phyloP scores from a whole-genome alignment of 164 flowering plant genomes.

The Vitis amurensis region DNA sequence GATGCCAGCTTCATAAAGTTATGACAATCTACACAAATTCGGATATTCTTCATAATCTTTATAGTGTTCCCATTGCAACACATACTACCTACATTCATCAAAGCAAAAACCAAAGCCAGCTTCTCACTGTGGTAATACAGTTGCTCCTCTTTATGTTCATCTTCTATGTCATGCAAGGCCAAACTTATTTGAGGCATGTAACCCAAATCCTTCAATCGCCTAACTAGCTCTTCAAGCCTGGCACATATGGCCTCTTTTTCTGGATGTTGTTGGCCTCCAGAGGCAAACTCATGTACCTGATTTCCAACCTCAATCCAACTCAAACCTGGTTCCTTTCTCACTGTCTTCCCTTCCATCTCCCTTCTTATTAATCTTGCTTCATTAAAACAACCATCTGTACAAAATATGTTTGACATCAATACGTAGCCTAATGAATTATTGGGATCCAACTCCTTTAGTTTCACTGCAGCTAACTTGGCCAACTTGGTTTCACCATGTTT shows the following conservation, averaged over 20 bases:
- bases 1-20: slow-evolving; percentile 77
- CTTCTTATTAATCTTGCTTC: slow-evolving; percentile 54
- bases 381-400: slow-evolving; percentile 42
- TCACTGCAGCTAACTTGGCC: slow-evolving; percentile 53
- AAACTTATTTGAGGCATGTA: slow-evolving; percentile 65
- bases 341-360: slow-evolving; percentile 51
- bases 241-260: slow-evolving; percentile 37
- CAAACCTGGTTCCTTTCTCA: slow-evolving; percentile 76
- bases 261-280: slow-evolving; percentile 63
- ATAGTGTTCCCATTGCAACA: slow-evolving; percentile 16
- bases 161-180: slow-evolving; percentile 62
- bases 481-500: slow-evolving; percentile 56
- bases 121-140: slow-evolving; percentile 78
- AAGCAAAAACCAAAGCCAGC: slow-evolving; percentile 66
- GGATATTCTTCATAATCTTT: slow-evolving; percentile 70
- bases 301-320: slow-evolving; percentile 77
- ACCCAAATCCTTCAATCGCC: slow-evolving; percentile 49
- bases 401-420: slow-evolving; percentile 62
- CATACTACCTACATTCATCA: slow-evolving; percentile 33
- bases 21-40: slow-evolving; percentile 78
- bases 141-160: slow-evolving; percentile 69
- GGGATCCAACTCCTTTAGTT: slow-evolving; percentile 63
- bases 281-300: slow-evolving; percentile 68
- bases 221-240: slow-evolving; percentile 39
- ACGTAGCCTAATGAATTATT: slow-evolving; percentile 61